A percentile compares a stretch with the other conserved stretches of the same genome.
Evolutionary conservation across 2,329 filamentous ascomycete genomes (phyloP).

Genomic region (Chrysoporthe austroafricana): DNA sequence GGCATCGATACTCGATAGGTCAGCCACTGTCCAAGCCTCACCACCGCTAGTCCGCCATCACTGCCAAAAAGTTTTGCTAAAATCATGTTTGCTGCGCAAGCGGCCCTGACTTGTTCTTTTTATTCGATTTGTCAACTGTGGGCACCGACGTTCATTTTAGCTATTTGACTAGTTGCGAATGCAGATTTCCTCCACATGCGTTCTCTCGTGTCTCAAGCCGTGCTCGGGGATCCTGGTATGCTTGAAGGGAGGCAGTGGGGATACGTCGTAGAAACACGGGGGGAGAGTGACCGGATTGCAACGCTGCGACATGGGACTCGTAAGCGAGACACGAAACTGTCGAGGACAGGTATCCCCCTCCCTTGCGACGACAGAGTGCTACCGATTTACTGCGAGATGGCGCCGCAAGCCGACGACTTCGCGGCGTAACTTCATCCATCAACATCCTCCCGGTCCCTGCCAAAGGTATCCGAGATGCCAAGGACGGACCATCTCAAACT

Average conservation of each 20-base stretch:
- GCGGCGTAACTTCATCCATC: not conserved
- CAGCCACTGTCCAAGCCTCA: too few relatives aligned
- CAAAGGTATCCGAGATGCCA: not conserved
- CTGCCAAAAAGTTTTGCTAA: not conserved
- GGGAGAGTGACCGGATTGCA: not conserved
- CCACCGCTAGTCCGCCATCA: not conserved
- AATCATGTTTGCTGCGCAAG: not conserved
- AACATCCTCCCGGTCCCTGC: not conserved
- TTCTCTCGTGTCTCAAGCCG: not conserved
- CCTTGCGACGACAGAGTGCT: not conserved
- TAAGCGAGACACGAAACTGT: not conserved
- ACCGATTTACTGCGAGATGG: not conserved
- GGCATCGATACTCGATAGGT: not conserved
- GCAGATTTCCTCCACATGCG: not conserved
- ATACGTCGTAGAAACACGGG: not conserved
- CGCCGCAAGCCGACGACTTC: not conserved
- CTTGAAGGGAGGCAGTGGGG: not conserved
- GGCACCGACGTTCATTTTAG: not conserved
- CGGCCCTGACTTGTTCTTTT: not conserved
- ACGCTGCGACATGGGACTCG: slow-evolving; percentile 5
- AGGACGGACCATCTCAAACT: not conserved
- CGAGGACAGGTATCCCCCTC: not conserved
- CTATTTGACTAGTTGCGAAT: not conserved
- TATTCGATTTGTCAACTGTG: not conserved
- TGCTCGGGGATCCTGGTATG: not conserved